Base-by-base conservation (phyloP, 108 stramenopile species). In the Bacterosira constricta region DNA sequence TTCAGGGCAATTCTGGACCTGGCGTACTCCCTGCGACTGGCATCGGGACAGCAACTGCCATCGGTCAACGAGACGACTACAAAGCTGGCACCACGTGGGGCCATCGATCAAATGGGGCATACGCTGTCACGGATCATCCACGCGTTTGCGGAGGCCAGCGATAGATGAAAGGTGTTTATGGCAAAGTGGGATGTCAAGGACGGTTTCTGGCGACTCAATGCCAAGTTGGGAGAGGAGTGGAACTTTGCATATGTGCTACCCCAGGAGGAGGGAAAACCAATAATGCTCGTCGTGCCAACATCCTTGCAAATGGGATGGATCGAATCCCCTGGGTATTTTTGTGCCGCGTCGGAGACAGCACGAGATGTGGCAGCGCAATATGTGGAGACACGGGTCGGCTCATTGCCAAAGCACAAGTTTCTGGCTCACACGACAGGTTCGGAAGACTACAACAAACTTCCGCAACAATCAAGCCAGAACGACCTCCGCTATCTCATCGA, bases 301-400 rank as follows among this genome's bases (percentile, higher is more conserved):
- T n/a, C n/a, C n/a, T n/a, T n/a, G n/a, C n/a, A n/a, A n/a, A n/a
- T n/a, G n/a, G n/a, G n/a, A n/a, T 15, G 52, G 61, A 34, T 47
- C 79, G 62, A 79, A 73, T 18, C 51, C 58, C 2, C 70, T 62
- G 7, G n/a, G n/a, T n/a, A n/a, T n/a, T n/a, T n/a, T n/a, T n/a
- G n/a, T n/a, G n/a, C n/a, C n/a, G n/a, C n/a, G n/a, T n/a, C n/a
- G n/a, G n/a, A n/a, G n/a, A n/a, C n/a, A n/a, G n/a, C n/a, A n/a
- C n/a, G n/a, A n/a, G 74, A 81, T 49, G 46, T 65, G 0, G 45
- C 69, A 13, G 69, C 56, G 18, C 12, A 34, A 13, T 68, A 21
- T 38, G 37, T 21, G 25, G 52, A 60, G 17, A 21, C 37, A 6
- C 38, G 17, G 3, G 31, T 60, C 10, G 38, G 36, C 0, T 6